A percentile compares a stretch with the other conserved stretches of the same genome.
Conservation (phyloP, 257 asterid genomes). For the Gardenia jasminoides region DNA sequence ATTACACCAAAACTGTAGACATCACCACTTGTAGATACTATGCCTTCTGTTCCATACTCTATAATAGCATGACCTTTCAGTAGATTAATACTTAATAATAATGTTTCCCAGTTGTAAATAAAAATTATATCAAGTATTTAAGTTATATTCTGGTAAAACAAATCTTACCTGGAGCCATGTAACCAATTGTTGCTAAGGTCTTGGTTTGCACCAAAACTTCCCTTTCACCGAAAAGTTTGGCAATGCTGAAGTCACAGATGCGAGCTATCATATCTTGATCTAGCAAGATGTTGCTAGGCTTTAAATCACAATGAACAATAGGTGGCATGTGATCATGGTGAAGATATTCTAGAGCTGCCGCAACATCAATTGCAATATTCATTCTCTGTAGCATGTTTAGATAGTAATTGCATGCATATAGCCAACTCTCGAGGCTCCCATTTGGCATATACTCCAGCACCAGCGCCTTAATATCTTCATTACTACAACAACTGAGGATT, state of each 20-base stretch:
- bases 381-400: constrained; percentile 16
- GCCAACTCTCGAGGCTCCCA: constrained; percentile 34
- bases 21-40: constrained; percentile 16
- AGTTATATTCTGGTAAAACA: background rate
- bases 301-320: constrained; percentile 23
- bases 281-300: constrained; percentile 23
- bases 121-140: no score
- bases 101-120: no score
- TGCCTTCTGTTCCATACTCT: constrained; percentile 20
- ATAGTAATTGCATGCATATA: constrained; percentile 10
- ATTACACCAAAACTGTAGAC: constrained; percentile 22
- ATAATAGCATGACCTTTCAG: background rate
- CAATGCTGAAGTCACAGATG: constrained; percentile 17
- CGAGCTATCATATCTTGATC: constrained; percentile 21
- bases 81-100: background rate
- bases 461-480: constrained; percentile 25
- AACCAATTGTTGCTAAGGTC: constrained; percentile 27
- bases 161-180: constrained; percentile 28
- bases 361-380: constrained; percentile 18
- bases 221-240: constrained; percentile 17
- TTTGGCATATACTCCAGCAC: constrained; percentile 23
- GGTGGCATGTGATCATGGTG: constrained; percentile 19
- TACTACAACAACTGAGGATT: constrained; percentile 34
- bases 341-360: constrained; percentile 22
- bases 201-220: constrained; percentile 20